Evolutionary conservation across 306 rosid genomes (phyloP).

Genomic region (Canavalia gladiata): DNA sequence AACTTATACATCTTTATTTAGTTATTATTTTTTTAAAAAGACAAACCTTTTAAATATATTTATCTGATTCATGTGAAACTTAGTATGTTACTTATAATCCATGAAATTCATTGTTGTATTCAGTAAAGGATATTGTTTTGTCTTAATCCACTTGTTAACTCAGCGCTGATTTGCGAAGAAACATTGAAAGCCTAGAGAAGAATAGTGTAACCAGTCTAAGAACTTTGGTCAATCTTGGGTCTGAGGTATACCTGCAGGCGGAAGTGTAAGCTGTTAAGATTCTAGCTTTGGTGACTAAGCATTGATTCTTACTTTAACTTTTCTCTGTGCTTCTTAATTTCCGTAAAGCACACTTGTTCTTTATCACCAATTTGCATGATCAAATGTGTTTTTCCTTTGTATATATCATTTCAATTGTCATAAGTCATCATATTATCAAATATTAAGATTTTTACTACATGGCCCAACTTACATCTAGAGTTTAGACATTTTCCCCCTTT

Average conservation of each 20-base stretch:
- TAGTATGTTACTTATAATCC: background rate
- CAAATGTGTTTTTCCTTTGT: conserved; percentile 20
- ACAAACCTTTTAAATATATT: background rate
- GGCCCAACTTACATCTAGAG: conserved; percentile 15
- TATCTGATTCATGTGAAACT: conserved; percentile 19
- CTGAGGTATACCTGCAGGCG: conserved; percentile 92
- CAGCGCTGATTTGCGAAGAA: conserved; percentile 85
- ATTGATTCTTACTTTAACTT: background rate
- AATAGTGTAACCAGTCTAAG: conserved; percentile 84
- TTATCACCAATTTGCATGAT: conserved; percentile 22
- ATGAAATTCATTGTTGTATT: conserved; percentile 37
- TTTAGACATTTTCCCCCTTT: background rate
- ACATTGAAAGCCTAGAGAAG: conserved; percentile 85
- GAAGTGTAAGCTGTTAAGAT: conserved; percentile 79
- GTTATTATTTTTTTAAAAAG: background rate
- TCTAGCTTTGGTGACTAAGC: conserved; percentile 25
- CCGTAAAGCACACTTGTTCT: background rate
- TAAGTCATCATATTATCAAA: conserved; percentile 3
- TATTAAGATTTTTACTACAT: conserved; percentile 16
- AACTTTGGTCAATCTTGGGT: conserved; percentile 91
- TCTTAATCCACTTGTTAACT: conserved; percentile 55
- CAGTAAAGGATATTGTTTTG: conserved; percentile 15
- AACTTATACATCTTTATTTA: background rate
- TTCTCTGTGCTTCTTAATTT: conserved; percentile 13
- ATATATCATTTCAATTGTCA: conserved; percentile 19